phyloP scores from a whole-genome alignment of 2,329 filamentous ascomycete genomes.

The Periconia sp. region DNA sequence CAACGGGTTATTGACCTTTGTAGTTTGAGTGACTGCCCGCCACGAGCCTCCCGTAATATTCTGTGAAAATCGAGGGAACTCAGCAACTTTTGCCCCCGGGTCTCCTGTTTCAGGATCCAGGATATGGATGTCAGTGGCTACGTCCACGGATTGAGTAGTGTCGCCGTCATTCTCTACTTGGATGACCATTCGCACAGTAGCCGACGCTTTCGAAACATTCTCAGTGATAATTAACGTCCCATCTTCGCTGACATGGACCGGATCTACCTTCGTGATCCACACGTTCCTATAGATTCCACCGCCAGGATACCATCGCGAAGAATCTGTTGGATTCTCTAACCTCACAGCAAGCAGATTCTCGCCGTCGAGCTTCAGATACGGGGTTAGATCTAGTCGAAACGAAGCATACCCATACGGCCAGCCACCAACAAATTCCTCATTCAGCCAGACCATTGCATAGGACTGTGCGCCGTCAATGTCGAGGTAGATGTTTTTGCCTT shows the following conservation, averaged over 20 bases:
- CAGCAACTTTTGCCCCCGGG: slow-evolving; percentile 33
- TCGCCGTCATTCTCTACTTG: slow-evolving; percentile 54
- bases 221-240: slow-evolving; percentile 58
- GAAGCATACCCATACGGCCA: slow-evolving; percentile 59
- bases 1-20: slow-evolving; percentile 46
- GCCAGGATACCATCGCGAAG: slow-evolving; percentile 60
- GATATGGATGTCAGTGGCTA: slow-evolving; percentile 50
- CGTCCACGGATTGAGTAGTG: slow-evolving; percentile 40
- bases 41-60: slow-evolving; percentile 40
- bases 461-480: slow-evolving; percentile 60
- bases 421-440: slow-evolving; percentile 56
- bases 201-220: slow-evolving; percentile 52
- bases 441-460: slow-evolving; percentile 57
- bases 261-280: slow-evolving; percentile 57
- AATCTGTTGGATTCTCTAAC: slow-evolving; percentile 55
- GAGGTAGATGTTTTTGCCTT: slow-evolving; percentile 50
- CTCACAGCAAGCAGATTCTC: slow-evolving; percentile 56
- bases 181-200: slow-evolving; percentile 53
- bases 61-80: slow-evolving; percentile 40
- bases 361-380: slow-evolving; percentile 36
- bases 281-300: slow-evolving; percentile 61
- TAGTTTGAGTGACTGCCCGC: slow-evolving; percentile 41
- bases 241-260: slow-evolving; percentile 55
- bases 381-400: slow-evolving; percentile 57
- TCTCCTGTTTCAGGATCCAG: slow-evolving; percentile 41